Evolutionary conservation across 805 yeast species (phyloP).

Genomic region (Saturnispora dispora): DNA sequence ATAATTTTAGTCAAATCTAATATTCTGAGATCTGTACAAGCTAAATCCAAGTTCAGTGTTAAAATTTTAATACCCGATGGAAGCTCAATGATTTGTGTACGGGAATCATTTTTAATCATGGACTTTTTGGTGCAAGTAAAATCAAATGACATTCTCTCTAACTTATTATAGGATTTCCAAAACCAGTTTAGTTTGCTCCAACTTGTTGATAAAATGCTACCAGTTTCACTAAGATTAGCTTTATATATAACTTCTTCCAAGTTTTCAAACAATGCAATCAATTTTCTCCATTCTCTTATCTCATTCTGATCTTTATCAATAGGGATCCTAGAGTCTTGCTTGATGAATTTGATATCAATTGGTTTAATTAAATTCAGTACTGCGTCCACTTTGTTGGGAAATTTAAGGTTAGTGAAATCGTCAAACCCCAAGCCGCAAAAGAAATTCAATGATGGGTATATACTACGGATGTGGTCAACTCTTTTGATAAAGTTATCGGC

Average conservation of each 20-base stretch:
- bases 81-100: not conserved
- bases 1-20: not conserved
- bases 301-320: not conserved
- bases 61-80: not conserved
- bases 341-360: not conserved
- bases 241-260: not conserved
- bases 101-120: not conserved
- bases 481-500: not conserved
- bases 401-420: not conserved
- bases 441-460: not conserved
- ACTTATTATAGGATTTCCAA: conserved; percentile 1
- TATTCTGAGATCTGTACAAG: not conserved
- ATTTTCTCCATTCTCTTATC: conserved; percentile 1
- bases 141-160: not conserved
- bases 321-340: not conserved
- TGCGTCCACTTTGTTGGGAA: not conserved
- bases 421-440: not conserved
- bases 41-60: not conserved
- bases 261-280: not conserved
- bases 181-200: conserved; percentile 4
- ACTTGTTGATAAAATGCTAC: not conserved
- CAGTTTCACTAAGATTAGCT: not conserved
- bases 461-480: not conserved
- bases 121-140: not conserved
- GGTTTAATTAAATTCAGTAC: not conserved